A percentile compares a stretch with the other conserved stretches of the same genome.
These are phyloP conservation scores for Suhomyces bolitotheri DNA, from an alignment of 1,139 yeast genomes.

Conservation along the genomic window DNA sequence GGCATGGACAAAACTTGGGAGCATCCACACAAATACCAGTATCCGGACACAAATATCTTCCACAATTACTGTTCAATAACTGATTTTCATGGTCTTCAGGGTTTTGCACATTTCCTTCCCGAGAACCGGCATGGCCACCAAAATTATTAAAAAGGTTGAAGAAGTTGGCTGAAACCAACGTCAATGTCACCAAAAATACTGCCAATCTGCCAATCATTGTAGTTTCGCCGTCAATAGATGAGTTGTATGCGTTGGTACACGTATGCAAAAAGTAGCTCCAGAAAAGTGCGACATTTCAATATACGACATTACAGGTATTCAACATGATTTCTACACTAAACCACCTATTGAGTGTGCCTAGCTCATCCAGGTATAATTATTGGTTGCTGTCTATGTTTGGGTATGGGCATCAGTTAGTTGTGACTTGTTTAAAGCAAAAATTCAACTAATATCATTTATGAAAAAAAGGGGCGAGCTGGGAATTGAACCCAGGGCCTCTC, in stretches of 20 bases:
- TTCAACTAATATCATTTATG: too few relatives aligned
- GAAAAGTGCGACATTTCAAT: too few relatives aligned
- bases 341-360: too few relatives aligned
- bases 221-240: too few relatives aligned
- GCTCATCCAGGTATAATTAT: too few relatives aligned
- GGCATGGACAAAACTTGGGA: constrained; percentile 84
- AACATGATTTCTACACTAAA: too few relatives aligned
- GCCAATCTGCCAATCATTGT: constrained; percentile 13
- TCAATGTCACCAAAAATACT: constrained; percentile 11
- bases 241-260: constrained; percentile 1
- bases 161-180: constrained; percentile 26
- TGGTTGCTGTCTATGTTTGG: too few relatives aligned
- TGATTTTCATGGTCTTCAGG: constrained; percentile 33
- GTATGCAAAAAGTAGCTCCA: neutral
- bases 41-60: constrained; percentile 76
- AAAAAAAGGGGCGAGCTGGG: constrained; percentile 24
- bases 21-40: constrained; percentile 73
- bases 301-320: too few relatives aligned
- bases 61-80: constrained; percentile 49
- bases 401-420: too few relatives aligned
- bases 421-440: too few relatives aligned
- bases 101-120: constrained; percentile 21
- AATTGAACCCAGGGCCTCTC: constrained; percentile 29
- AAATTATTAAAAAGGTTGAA: constrained; percentile 40
- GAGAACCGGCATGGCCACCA: constrained; percentile 23